Evolutionary conservation across 352 stramenopile species (phyloP).

Genomic region (Plasmopara viticola): DNA sequence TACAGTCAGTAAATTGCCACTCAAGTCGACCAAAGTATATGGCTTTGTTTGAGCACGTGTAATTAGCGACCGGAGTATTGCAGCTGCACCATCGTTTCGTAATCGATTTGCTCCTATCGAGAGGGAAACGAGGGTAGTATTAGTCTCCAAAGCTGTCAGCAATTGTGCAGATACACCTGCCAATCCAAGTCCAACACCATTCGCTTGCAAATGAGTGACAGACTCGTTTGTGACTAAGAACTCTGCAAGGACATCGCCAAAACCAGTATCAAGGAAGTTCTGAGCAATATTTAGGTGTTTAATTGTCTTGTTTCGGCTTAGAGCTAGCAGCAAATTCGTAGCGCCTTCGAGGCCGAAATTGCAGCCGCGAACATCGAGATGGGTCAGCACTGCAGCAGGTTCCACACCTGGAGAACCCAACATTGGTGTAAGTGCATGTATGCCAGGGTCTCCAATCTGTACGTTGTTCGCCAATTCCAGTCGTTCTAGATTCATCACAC

Average conservation of each 20-base stretch:
- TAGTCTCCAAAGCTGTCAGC: slow-evolving; percentile 39
- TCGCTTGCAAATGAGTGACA: slow-evolving; percentile 42
- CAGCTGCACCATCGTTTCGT: slow-evolving; percentile 43
- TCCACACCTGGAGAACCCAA: slow-evolving; percentile 26
- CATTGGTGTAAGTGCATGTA: slow-evolving; percentile 62
- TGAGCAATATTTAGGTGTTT: slow-evolving; percentile 59
- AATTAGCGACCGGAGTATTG: slow-evolving; percentile 45
- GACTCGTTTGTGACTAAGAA: slow-evolving; percentile 54
- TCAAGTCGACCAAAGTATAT: slow-evolving; percentile 53
- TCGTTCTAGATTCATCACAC: slow-evolving; percentile 36
- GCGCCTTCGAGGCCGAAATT: slow-evolving; percentile 59
- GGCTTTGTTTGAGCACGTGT: slow-evolving; percentile 34
- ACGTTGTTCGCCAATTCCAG: slow-evolving; percentile 68
- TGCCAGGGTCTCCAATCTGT: slow-evolving; percentile 50
- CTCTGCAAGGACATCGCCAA: slow-evolving; percentile 63
- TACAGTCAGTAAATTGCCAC: slow-evolving; percentile 66
- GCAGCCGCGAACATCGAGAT: slow-evolving; percentile 67
- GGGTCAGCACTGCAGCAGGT: slow-evolving; percentile 26
- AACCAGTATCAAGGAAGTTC: slow-evolving; percentile 61
- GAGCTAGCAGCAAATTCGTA: slow-evolving; percentile 45
- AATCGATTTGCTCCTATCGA: slow-evolving; percentile 68
- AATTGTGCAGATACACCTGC: slow-evolving; percentile 44
- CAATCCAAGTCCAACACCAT: slow-evolving; percentile 57
- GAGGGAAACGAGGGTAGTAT: slow-evolving; percentile 39
- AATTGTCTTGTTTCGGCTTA: slow-evolving; percentile 45